Percentiles rank a stretch among this genome's conserved stretches.
Evolutionary conservation across 495 filamentous ascomycete species (phyloP).

Genomic region (Venustampulla echinocandica): DNA sequence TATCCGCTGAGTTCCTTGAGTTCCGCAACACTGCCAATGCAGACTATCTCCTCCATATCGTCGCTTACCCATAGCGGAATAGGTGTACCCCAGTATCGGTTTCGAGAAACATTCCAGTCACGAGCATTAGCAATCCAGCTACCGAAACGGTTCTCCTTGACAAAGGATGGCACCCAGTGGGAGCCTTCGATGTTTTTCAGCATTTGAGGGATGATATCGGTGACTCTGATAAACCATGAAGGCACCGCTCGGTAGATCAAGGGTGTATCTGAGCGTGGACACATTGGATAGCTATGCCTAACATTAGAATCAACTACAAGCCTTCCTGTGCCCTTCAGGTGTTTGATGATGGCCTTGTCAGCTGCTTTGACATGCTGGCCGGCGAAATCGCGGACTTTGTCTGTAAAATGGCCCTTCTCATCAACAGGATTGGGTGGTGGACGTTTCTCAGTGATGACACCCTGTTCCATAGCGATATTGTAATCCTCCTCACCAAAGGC

Average conservation of each 20-base stretch:
- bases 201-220: constrained; percentile 80
- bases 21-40: constrained; percentile 78
- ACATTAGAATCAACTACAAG: constrained; percentile 84
- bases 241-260: constrained; percentile 92
- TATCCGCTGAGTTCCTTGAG: constrained; percentile 82
- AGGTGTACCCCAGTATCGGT: constrained; percentile 96
- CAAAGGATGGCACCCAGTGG: constrained; percentile 88
- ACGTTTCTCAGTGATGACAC: constrained; percentile 68
- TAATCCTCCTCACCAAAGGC: constrained; percentile 98
- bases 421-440: constrained; percentile 86
- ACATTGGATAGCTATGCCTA: constrained; percentile 92
- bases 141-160: constrained; percentile 86
- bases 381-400: constrained; percentile 71
- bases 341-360: constrained; percentile 89
- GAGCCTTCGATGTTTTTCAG: constrained; percentile 80
- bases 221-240: constrained; percentile 90
- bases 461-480: constrained; percentile 65
- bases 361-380: constrained; percentile 91
- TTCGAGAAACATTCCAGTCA: constrained; percentile 95
- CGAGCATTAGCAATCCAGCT: constrained; percentile 83
- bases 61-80: constrained; percentile 89
- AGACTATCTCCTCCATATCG: constrained; percentile 77
- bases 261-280: constrained; percentile 90
- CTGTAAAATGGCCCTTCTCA: constrained; percentile 71
- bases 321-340: constrained; percentile 72